phyloP scores from a whole-genome alignment of 129 eudicot species.

The Tagetes erecta region DNA sequence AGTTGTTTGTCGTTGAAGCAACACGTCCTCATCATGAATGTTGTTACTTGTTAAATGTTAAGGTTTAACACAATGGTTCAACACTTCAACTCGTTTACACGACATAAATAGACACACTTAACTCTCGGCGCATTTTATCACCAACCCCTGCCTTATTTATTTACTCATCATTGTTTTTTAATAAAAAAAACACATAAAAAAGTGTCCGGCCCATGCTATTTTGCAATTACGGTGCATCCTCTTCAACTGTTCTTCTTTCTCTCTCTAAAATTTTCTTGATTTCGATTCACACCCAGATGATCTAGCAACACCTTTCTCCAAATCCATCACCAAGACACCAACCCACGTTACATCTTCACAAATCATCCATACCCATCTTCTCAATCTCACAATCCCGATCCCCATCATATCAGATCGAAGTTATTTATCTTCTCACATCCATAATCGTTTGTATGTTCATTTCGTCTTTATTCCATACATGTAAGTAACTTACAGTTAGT shows the following conservation, averaged over 20 bases:
- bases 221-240: conserved; percentile 12
- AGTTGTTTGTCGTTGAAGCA: too few species aligned
- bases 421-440: conserved; percentile 14
- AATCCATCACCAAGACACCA: too few species aligned
- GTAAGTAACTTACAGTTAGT: not conserved
- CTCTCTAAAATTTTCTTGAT: conserved; percentile 44
- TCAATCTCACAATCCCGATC: conserved; percentile 26
- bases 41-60: too few species aligned
- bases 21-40: too few species aligned
- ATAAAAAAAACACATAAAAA: not conserved
- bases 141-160: too few species aligned
- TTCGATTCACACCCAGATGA: conserved; percentile 50
- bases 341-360: conserved; percentile 37
- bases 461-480: conserved; percentile 1
- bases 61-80: too few species aligned
- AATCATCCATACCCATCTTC: conserved; percentile 30
- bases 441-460: not conserved
- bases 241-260: not conserved
- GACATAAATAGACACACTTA: too few species aligned
- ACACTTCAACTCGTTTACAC: too few species aligned
- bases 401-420: conserved; percentile 29
- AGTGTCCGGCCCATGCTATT: conserved; percentile 24
- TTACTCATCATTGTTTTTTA: too few species aligned
- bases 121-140: too few species aligned
- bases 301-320: conserved; percentile 32